A percentile compares a stretch with the other conserved stretches of the same genome.
These are phyloP conservation scores for Talaromyces sp. DNA, from an alignment of 2,329 filamentous ascomycete genomes.

Conservation along the genomic window DNA sequence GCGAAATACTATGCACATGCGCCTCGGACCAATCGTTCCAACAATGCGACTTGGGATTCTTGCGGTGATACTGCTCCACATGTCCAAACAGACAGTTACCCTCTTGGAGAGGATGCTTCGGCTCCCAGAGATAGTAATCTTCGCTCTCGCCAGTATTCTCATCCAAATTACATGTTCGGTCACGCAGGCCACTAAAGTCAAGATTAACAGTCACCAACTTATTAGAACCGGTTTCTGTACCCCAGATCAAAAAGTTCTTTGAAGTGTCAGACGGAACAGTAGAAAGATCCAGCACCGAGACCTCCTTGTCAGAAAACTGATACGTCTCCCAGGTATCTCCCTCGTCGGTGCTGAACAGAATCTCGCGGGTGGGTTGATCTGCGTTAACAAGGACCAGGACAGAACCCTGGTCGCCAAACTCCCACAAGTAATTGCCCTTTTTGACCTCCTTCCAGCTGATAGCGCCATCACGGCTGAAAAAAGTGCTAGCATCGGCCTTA, in stretches of 20 bases:
- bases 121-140: slow-evolving; percentile 83
- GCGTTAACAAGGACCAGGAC: slow-evolving; percentile 84
- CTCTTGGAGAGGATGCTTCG: slow-evolving; percentile 73
- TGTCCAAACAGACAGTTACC: slow-evolving; percentile 91
- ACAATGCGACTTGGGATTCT: slow-evolving; percentile 73
- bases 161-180: slow-evolving; percentile 65
- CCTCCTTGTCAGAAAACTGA: slow-evolving; percentile 66
- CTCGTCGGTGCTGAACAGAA: slow-evolving; percentile 77
- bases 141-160: slow-evolving; percentile 57
- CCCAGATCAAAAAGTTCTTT: slow-evolving; percentile 90
- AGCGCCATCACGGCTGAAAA: slow-evolving; percentile 87
- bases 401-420: slow-evolving; percentile 92
- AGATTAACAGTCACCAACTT: slow-evolving; percentile 73
- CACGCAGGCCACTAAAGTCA: slow-evolving; percentile 79
- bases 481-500: slow-evolving; percentile 70
- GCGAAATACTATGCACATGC: slow-evolving; percentile 64
- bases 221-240: slow-evolving; percentile 44
- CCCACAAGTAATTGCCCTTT: slow-evolving; percentile 87
- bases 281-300: slow-evolving; percentile 74
- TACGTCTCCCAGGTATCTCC: slow-evolving; percentile 75
- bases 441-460: slow-evolving; percentile 80
- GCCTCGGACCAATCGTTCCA: slow-evolving; percentile 74
- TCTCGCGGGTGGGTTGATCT: slow-evolving; percentile 60
- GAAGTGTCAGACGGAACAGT: slow-evolving; percentile 87
- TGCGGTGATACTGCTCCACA: slow-evolving; percentile 82